Evolutionary conservation across 2,329 filamentous ascomycete genomes (phyloP).

Genomic region (Sporothrix pseudoabietina): DNA sequence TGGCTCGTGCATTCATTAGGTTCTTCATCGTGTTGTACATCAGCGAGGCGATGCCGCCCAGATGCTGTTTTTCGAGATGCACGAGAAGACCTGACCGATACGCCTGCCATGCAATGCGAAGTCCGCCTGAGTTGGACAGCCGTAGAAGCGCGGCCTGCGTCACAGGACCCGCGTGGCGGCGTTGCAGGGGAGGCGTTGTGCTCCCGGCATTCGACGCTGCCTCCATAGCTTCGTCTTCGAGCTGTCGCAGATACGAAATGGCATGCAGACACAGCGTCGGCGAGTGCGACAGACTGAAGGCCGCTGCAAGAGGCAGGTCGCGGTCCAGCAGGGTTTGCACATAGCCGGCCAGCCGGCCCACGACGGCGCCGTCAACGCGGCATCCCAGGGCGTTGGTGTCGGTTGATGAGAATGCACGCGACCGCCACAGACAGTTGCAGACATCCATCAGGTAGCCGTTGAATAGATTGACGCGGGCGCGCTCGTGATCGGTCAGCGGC

Average conservation of each 20-base stretch:
- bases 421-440: constrained; percentile 81
- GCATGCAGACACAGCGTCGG: constrained; percentile 60
- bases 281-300: constrained; percentile 63
- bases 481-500: constrained; percentile 52
- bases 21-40: constrained; percentile 83
- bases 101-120: constrained; percentile 69
- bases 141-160: constrained; percentile 65
- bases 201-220: constrained; percentile 36
- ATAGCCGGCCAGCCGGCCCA: constrained; percentile 52
- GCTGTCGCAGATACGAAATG: constrained; percentile 56
- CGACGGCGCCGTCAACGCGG: constrained; percentile 50
- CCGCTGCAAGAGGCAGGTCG: constrained; percentile 49
- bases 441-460: constrained; percentile 87
- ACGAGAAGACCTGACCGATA: constrained; percentile 73
- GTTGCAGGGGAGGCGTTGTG: constrained; percentile 41
- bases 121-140: constrained; percentile 66
- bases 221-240: constrained; percentile 59
- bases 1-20: constrained; percentile 54
- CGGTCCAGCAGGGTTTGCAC: constrained; percentile 50
- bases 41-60: constrained; percentile 67
- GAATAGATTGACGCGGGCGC: constrained; percentile 66
- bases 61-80: constrained; percentile 65
- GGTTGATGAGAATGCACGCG: constrained; percentile 65
- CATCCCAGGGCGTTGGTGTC: constrained; percentile 66
- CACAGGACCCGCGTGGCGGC: constrained; percentile 67